A percentile compares a stretch with the other conserved stretches of the same genome.
Evolutionary conservation across 345 rosid species (phyloP).

Genomic region (Salix arbutifolia): DNA sequence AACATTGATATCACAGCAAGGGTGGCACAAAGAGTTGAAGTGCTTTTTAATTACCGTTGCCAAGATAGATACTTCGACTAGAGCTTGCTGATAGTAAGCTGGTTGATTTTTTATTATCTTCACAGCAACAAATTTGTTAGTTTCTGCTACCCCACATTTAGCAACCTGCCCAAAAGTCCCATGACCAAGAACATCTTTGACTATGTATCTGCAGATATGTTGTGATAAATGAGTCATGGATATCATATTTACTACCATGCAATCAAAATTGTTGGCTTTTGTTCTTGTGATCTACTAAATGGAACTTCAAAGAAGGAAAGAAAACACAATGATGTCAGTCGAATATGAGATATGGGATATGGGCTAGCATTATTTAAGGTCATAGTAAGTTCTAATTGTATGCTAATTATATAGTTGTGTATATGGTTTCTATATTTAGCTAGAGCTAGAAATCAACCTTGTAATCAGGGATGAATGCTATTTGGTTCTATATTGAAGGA

Average conservation of each 20-base stretch:
- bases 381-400: neutral
- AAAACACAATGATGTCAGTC: neutral
- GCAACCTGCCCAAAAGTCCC: constrained; percentile 99
- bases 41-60: constrained; percentile 54
- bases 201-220: constrained; percentile 64
- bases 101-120: constrained; percentile 97
- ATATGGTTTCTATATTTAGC: neutral
- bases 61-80: constrained; percentile 97
- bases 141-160: constrained; percentile 86
- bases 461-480: too few species aligned
- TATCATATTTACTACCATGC: neutral
- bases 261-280: neutral
- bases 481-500: too few species aligned
- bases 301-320: neutral
- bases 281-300: neutral
- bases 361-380: neutral
- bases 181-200: constrained; percentile 98
- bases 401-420: neutral
- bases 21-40: constrained; percentile 11
- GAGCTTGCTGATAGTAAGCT: constrained; percentile 96
- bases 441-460: neutral
- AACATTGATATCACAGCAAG: neutral
- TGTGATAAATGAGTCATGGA: neutral
- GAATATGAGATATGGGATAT: too few species aligned
- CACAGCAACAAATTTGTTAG: constrained; percentile 72